Conservation (phyloP, 2,329 filamentous ascomycete species). For the Verticillium klebahnii region DNA sequence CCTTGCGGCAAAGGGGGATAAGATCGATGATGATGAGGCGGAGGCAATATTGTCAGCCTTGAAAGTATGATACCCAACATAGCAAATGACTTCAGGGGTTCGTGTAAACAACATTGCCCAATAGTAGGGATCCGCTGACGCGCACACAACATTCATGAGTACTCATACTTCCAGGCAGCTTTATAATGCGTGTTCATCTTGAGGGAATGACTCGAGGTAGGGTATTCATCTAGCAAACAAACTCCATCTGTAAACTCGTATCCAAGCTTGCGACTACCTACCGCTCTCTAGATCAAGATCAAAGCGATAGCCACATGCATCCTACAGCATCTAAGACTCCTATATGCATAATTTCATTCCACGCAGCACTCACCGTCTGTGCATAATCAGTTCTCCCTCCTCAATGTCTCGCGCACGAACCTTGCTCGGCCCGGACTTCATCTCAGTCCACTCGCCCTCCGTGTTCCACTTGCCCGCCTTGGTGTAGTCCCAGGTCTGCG, state of each 20-base stretch:
- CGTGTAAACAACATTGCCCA: no score
- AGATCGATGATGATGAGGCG: constrained; percentile 22
- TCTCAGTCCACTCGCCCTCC: constrained; percentile 61
- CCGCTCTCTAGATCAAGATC: no score
- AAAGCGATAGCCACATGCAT: neutral
- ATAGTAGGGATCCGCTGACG: no score
- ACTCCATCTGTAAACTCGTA: neutral
- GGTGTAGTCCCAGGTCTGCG: constrained; percentile 63
- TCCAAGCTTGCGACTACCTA: neutral
- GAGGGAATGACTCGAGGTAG: neutral
- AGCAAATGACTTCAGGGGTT: no score
- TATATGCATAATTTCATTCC: neutral
- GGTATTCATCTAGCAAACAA: neutral
- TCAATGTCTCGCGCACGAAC: constrained; percentile 22
- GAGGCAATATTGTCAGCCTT: neutral
- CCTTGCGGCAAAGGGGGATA: constrained; percentile 17
- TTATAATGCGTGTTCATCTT: neutral
- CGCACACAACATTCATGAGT: no score
- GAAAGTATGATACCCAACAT: neutral
- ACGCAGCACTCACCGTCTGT: neutral
- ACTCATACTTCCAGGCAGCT: no score
- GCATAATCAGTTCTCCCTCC: constrained; percentile 8
- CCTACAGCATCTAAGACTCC: neutral
- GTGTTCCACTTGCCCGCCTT: constrained; percentile 67
- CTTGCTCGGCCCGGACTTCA: constrained; percentile 57